phyloP scores from a whole-genome alignment of 148 eudicot genomes.

The Camellia lanceoleosa region DNA sequence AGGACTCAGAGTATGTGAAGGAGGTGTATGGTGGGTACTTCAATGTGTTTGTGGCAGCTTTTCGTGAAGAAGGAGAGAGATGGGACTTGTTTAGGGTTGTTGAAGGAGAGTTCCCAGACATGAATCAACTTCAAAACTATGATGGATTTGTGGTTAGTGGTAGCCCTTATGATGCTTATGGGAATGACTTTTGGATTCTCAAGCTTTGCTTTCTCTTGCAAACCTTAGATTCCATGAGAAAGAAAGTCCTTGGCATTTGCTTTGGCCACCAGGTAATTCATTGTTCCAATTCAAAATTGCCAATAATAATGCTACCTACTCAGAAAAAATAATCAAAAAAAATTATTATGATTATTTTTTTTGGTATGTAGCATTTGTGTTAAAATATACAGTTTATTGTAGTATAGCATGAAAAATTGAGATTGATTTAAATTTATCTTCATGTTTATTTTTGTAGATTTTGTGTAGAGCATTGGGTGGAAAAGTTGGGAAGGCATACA shows the following conservation, averaged over 20 bases:
- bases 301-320: no score
- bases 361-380: no score
- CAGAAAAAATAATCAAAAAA: no score
- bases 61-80: conserved; percentile 57
- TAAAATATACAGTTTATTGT: background rate
- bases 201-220: conserved; percentile 57
- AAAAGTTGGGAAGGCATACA: conserved; percentile 48
- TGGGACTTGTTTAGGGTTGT: conserved; percentile 74
- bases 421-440: background rate
- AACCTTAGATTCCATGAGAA: conserved; percentile 45
- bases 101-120: conserved; percentile 61
- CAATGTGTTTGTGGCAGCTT: conserved; percentile 53
- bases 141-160: conserved; percentile 80
- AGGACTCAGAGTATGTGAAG: conserved; percentile 67
- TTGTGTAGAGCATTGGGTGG: conserved; percentile 76
- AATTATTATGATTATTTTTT: no score
- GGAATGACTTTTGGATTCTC: conserved; percentile 61
- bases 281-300: no score
- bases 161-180: conserved; percentile 68
- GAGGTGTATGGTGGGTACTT: conserved; percentile 65
- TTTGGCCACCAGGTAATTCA: conserved; percentile 67
- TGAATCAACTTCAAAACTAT: conserved; percentile 40
- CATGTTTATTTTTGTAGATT: conserved; percentile 21
- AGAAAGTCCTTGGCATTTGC: conserved; percentile 72
- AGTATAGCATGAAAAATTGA: background rate